Evolutionary conservation across 1,139 yeast species (phyloP).

Genomic region (Chernovozyma aurita): DNA sequence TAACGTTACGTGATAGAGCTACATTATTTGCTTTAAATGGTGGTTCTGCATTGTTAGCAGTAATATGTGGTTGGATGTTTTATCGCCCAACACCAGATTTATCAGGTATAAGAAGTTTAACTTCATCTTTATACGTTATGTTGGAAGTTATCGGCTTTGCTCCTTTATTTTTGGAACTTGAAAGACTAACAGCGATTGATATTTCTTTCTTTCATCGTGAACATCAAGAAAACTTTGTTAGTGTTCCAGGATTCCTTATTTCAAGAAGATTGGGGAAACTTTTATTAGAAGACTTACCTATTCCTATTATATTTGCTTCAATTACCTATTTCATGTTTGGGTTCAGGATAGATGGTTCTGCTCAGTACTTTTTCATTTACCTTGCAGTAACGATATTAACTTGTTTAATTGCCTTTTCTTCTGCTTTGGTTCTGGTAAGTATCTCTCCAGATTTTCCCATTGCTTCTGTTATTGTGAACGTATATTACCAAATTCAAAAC

Average conservation of each 20-base stretch:
- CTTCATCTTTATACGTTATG: conserved; percentile 62
- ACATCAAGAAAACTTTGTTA: conserved; percentile 64
- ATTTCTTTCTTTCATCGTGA: conserved; percentile 71
- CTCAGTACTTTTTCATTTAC: conserved; percentile 54
- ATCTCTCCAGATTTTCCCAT: conserved; percentile 60
- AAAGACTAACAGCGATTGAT: conserved; percentile 66
- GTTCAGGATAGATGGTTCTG: conserved; percentile 31
- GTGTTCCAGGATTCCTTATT: conserved; percentile 61
- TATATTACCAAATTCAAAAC: conserved; percentile 67
- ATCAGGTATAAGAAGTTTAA: conserved; percentile 64
- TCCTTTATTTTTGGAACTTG: conserved; percentile 67
- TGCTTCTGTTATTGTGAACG: conserved; percentile 59
- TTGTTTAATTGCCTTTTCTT: conserved; percentile 52
- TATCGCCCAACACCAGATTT: conserved; percentile 57
- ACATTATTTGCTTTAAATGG: conserved; percentile 51
- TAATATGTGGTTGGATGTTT: conserved; percentile 73
- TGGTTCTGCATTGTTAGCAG: conserved; percentile 55
- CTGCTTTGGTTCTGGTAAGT: conserved; percentile 55
- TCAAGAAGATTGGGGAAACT: conserved; percentile 67
- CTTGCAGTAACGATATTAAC: conserved; percentile 55
- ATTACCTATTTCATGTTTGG: conserved; percentile 82
- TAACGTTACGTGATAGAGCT: conserved; percentile 57
- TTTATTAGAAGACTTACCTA: conserved; percentile 64
- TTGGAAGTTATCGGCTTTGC: conserved; percentile 66
- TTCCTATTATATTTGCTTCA: conserved; percentile 53